These are phyloP conservation scores for Ramaria sp. DNA, from an alignment of 768 basidiomycete genomes.

Conservation along the genomic window DNA sequence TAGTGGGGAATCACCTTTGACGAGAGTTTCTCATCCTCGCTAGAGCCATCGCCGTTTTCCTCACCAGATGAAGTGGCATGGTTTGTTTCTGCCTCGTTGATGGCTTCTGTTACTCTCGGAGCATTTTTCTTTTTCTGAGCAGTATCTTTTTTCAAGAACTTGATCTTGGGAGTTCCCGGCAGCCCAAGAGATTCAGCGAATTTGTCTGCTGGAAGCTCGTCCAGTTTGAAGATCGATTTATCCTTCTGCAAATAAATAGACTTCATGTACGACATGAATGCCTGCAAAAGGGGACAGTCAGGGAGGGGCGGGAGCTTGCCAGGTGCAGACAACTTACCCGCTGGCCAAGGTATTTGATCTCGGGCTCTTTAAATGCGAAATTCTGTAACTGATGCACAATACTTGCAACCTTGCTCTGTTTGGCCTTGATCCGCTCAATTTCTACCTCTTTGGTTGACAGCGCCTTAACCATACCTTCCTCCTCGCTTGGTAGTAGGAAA, in stretches of 20 bases:
- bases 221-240: conserved; percentile 84
- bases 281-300: conserved; percentile 32
- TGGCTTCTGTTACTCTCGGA: conserved; percentile 31
- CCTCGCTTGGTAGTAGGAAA: conserved; percentile 82
- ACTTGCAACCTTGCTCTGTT: conserved; percentile 73
- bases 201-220: conserved; percentile 68
- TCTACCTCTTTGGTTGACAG: conserved; percentile 64
- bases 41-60: conserved; percentile 22
- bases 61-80: conserved; percentile 11
- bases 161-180: conserved; percentile 93
- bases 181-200: conserved; percentile 88
- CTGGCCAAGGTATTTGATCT: conserved; percentile 95
- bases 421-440: conserved; percentile 77
- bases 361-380: conserved; percentile 88
- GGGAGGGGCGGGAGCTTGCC: background rate
- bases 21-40: conserved; percentile 17
- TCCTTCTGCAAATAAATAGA: conserved; percentile 90
- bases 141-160: conserved; percentile 59
- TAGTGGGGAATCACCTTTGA: conserved; percentile 9
- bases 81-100: conserved; percentile 11
- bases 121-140: conserved; percentile 73
- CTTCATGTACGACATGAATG: conserved; percentile 91
- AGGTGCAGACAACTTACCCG: conserved; percentile 40
- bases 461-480: conserved; percentile 75
- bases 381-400: conserved; percentile 86